These are phyloP conservation scores for Cryptosporidium parvum DNA, from an alignment of 169 alveolate genomes.

Conservation along the genomic window DNA sequence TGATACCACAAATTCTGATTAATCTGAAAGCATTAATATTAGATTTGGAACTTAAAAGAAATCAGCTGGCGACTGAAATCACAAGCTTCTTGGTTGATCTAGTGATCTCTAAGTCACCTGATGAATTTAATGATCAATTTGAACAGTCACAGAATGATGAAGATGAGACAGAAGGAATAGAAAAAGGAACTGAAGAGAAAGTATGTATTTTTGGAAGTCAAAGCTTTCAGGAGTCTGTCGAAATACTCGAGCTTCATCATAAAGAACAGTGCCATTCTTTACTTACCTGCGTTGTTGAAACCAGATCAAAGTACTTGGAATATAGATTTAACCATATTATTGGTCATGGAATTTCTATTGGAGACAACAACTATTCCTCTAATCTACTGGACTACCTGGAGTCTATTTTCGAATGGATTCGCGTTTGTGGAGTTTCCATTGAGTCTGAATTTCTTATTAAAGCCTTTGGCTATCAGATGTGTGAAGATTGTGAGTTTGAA, in stretches of 20 bases:
- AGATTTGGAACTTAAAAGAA: slow-evolving; percentile 60
- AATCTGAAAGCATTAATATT: slow-evolving; percentile 31
- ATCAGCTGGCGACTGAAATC: slow-evolving; percentile 43
- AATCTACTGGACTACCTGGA: slow-evolving; percentile 42
- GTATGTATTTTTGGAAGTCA: slow-evolving; percentile 18
- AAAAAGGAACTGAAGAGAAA: not conserved
- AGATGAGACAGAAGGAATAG: not conserved
- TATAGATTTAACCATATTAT: slow-evolving; percentile 52
- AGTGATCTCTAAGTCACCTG: slow-evolving; percentile 5
- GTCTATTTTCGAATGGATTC: slow-evolving; percentile 64
- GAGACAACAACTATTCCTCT: slow-evolving; percentile 14
- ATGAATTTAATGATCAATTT: slow-evolving; percentile 5
- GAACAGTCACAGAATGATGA: not conserved
- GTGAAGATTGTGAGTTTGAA: slow-evolving; percentile 42
- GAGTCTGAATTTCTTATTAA: slow-evolving; percentile 38
- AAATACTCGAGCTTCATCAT: slow-evolving; percentile 28
- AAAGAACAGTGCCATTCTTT: slow-evolving; percentile 19
- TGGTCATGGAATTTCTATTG: slow-evolving; percentile 42
- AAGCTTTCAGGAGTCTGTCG: slow-evolving; percentile 32
- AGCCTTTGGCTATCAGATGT: slow-evolving; percentile 15
- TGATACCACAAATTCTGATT: slow-evolving; percentile 24
- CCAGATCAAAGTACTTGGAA: slow-evolving; percentile 57
- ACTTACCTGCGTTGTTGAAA: slow-evolving; percentile 4
- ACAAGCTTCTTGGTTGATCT: slow-evolving; percentile 11
- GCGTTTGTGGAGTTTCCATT: slow-evolving; percentile 53